Evolutionary conservation across 2,329 filamentous ascomycete genomes (phyloP).

Genomic region (Pseudogymnoascus sp.): DNA sequence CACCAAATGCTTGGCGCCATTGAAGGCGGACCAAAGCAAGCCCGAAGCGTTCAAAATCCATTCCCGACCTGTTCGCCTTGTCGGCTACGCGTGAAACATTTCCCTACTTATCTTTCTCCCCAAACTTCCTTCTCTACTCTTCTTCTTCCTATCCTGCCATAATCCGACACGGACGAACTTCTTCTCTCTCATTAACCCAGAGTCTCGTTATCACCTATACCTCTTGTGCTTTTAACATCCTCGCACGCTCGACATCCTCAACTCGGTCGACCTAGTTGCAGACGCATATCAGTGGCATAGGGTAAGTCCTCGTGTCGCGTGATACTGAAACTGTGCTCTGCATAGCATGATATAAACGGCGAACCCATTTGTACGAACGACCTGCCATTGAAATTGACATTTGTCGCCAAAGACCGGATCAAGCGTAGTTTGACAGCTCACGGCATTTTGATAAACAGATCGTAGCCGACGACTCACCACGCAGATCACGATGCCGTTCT

Average conservation of each 20-base stretch:
- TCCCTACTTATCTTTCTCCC: not conserved
- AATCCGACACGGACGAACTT: not conserved
- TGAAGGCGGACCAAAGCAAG: not conserved
- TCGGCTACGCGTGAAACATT: not conserved
- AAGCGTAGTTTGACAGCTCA: conserved; percentile 4
- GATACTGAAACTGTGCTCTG: conserved; percentile 1
- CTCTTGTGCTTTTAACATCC: not conserved
- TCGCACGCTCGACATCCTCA: not conserved
- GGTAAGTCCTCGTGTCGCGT: conserved; percentile 6
- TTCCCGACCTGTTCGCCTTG: not conserved
- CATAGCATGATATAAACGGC: conserved; percentile 4
- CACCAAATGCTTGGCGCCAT: conserved; percentile 1
- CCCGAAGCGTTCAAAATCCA: not conserved
- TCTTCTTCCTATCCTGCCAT: not conserved
- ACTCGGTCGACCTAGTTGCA: not conserved
- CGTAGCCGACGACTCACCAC: conserved; percentile 3
- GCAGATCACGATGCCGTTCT: conserved; percentile 30
- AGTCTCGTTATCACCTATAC: not conserved
- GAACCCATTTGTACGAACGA: not conserved
- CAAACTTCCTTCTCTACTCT: not conserved
- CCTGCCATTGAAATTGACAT: conserved; percentile 3
- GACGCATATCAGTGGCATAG: conserved; percentile 2
- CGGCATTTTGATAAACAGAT: conserved; percentile 1
- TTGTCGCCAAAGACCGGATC: conserved; percentile 1
- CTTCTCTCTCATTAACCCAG: not conserved